Base-by-base conservation (phyloP, 257 asterid genomes). In the Ajuga chamaepitys region DNA sequence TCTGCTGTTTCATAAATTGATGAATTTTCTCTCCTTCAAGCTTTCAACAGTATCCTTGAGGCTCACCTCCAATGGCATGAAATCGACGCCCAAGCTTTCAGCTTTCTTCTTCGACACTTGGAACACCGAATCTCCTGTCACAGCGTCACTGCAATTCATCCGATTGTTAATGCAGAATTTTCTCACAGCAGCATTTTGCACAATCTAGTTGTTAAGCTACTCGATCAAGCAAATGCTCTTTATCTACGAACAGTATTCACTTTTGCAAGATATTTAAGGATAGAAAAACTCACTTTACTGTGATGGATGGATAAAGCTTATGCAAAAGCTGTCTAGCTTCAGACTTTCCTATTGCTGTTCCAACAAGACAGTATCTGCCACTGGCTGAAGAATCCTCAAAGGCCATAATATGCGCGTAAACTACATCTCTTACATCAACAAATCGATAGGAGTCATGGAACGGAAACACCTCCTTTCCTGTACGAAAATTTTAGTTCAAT, bases 341-440 rank as follows among this genome's bases (percentile, higher is more conserved):
- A 1, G 62, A 68, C 50, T 63, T 34, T 16, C 22, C 18, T 9
- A 62, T n/a, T 5, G 50, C 34, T 45, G 21, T 37, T 30, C 63
- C 82, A 22, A 70, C 80, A 34, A 82, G 30, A 57, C 75, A 58
- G 54, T 71, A 82, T 71, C 87, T 74, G 20, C 84, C 82, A 41
- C 55, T 76, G 12, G 87, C 77, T 12, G 70, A 64, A 22, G 77
- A 52, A 53, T 73, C 69, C 78, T 82, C 82, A 56, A 70, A 76
- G 10, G 82, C 87, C 70, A 63, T 7, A 26, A 81, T 52, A 58
- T 81, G 86, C 10, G 82, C 84, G 42, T 37, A 12, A 6, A 72
- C 84, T 4, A 81, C 82, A 40, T 78, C 84, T 66, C 82, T 81
- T 12, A 78, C 80, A 45, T 82, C 84, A 4, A 82, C 67, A 1